A percentile compares a stretch with the other conserved stretches of the same genome.
These are phyloP conservation scores for Reutealis trisperma DNA, from an alignment of 345 rosid species.

Conservation along the genomic window DNA sequence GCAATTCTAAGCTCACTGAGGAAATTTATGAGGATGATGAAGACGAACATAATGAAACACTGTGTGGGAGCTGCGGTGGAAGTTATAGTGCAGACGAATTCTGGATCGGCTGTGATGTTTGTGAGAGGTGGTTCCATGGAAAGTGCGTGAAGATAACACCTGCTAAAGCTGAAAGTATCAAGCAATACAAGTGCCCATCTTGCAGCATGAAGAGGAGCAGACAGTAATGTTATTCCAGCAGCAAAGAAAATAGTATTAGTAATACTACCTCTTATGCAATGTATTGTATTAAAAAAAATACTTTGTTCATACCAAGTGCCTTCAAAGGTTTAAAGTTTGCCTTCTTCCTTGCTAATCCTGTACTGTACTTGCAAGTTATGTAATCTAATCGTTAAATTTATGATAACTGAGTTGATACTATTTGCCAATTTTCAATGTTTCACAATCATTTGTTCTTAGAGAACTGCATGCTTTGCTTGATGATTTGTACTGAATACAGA, in stretches of 20 bases:
- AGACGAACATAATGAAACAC: conserved; percentile 80
- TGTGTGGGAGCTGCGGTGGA: conserved; percentile 85
- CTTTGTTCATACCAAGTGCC: conserved; percentile 35
- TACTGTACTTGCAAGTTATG: conserved; percentile 28
- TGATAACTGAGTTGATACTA: conserved; percentile 18
- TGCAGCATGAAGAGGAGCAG: conserved; percentile 69
- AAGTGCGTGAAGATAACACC: conserved; percentile 90
- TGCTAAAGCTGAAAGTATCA: conserved; percentile 76
- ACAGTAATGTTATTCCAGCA: conserved; percentile 9
- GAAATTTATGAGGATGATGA: conserved; percentile 73
- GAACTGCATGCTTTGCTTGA: neutral
- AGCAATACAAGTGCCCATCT: conserved; percentile 86
- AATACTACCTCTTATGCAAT: conserved; percentile 9
- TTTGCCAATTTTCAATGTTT: neutral
- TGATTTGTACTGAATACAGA: neutral
- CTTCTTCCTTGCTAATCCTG: conserved; percentile 22
- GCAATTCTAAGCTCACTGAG: conserved; percentile 51
- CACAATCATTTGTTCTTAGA: neutral
- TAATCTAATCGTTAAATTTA: conserved; percentile 24
- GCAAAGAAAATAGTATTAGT: conserved; percentile 13
- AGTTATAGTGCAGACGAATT: conserved; percentile 76
- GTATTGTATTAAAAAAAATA: conserved; percentile 14
- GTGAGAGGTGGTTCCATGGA: conserved; percentile 92
- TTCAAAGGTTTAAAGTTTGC: conserved; percentile 19
- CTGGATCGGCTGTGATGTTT: conserved; percentile 86